Base-by-base conservation (phyloP, 352 stramenopile genomes). In the Globisporangium heterothallicum region DNA sequence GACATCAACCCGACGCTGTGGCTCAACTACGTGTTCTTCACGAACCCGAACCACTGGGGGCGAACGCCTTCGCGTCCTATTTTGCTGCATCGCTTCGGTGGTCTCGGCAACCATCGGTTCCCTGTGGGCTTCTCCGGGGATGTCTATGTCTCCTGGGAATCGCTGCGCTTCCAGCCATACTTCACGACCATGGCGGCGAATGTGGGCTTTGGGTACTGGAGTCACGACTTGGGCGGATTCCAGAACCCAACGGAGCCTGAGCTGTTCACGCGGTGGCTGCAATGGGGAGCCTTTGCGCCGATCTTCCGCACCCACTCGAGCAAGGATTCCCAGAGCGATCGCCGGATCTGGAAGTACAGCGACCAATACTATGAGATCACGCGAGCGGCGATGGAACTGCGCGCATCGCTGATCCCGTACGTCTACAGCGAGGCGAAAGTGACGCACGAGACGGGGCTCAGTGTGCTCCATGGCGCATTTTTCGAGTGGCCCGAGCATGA, bases 51-150 rank as follows among this genome's bases (percentile, higher is more conserved):
- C 38, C 56, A 70, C 22, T 71, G 66, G 62, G 35, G 25, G 12
- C 36, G 30, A 14, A 66, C 50, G 6, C 19, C 53, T 0, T 42
- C 53, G 32, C 66, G 73, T 16, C 61, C 60, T 2, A 56, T 81
- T 42, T 34, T 83, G 8, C 54, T 86, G 16, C 66, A 70, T 49
- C 62, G 73, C 19, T 84, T 63, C 29, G 73, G 73, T 5, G 73
- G 73, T 4, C 48, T 86, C 8, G 73, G 73, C 29, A 79, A 64
- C 48, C 73, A 84, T 30, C 63, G 73, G 4, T 84, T 86, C 50
- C 69, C 64, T 2, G 59, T 81, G 21, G 69, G 71, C 19, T 84
- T 84, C 56, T 78, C 64, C 2, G 73, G 73, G 16, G 73, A 84
- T 47, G 63, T 68, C 4, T 61, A 58, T 19, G 45, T 66, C 18